A percentile compares a stretch with the other conserved stretches of the same genome.
These are phyloP conservation scores for Tetracladium maxilliforme DNA, from an alignment of 2,329 filamentous ascomycete species.

Conservation along the genomic window DNA sequence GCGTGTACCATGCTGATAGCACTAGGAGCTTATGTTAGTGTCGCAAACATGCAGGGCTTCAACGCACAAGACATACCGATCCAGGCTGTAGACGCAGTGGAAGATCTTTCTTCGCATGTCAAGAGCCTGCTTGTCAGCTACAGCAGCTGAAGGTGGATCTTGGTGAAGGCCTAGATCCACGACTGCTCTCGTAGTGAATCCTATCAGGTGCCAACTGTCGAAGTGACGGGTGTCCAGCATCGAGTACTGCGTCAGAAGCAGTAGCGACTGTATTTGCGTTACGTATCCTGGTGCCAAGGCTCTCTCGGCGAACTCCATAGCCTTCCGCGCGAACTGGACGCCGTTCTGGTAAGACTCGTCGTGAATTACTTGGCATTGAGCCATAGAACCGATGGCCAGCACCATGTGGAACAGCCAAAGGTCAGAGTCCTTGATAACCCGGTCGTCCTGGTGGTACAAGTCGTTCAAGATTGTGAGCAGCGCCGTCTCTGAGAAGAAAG, in stretches of 20 bases:
- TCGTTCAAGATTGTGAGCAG: conserved; percentile 69
- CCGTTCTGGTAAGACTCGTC: conserved; percentile 46
- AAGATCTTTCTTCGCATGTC: conserved; percentile 75
- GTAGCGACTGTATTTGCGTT: conserved; percentile 71
- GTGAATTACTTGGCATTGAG: conserved; percentile 55
- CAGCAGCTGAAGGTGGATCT: conserved; percentile 61
- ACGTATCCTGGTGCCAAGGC: conserved; percentile 77
- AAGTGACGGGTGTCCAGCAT: conserved; percentile 84
- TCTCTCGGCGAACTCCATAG: conserved; percentile 64
- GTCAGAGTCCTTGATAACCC: conserved; percentile 46
- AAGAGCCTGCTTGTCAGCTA: conserved; percentile 52
- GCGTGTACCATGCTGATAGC: conserved; percentile 81
- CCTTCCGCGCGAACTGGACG: conserved; percentile 41
- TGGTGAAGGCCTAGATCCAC: conserved; percentile 89
- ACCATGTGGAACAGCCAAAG: conserved; percentile 84
- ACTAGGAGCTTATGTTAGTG: conserved; percentile 25
- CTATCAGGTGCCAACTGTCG: conserved; percentile 86
- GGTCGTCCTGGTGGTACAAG: conserved; percentile 57
- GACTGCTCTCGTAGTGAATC: conserved; percentile 74
- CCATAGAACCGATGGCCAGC: conserved; percentile 65
- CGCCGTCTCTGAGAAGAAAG: conserved; percentile 67
- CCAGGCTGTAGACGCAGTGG: conserved; percentile 79
- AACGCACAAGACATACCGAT: conserved; percentile 45
- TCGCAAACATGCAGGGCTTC: neutral
- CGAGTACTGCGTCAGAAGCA: conserved; percentile 78